Conservation (phyloP, 805 yeast genomes). For the Spathaspora passalidarum region DNA sequence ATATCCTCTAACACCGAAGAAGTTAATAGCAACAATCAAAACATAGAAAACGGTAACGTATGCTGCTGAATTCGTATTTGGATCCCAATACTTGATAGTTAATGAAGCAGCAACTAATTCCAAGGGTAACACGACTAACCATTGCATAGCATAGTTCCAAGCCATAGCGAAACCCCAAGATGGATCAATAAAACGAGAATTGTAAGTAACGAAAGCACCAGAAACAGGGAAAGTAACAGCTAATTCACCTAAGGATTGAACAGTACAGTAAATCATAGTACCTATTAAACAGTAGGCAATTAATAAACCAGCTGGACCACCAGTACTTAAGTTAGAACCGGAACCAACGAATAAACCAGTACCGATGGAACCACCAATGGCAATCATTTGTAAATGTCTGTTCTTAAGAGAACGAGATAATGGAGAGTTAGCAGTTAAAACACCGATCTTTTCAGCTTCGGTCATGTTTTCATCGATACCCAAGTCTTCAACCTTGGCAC, state of each 20-base stretch:
- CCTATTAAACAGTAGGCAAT: slow-evolving; percentile 56
- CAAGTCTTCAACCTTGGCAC: slow-evolving; percentile 30
- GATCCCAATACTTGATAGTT: slow-evolving; percentile 53
- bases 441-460: slow-evolving; percentile 26
- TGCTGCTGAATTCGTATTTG: slow-evolving; percentile 47
- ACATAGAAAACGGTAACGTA: slow-evolving; percentile 54
- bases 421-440: slow-evolving; percentile 46
- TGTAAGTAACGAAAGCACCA: slow-evolving; percentile 63
- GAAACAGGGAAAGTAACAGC: slow-evolving; percentile 62
- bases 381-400: slow-evolving; percentile 77
- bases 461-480: slow-evolving; percentile 35
- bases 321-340: slow-evolving; percentile 55
- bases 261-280: slow-evolving; percentile 52
- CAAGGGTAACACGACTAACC: slow-evolving; percentile 44
- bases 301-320: slow-evolving; percentile 70
- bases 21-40: slow-evolving; percentile 44
- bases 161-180: slow-evolving; percentile 65
- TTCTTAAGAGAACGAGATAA: slow-evolving; percentile 50
- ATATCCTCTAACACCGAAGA: slow-evolving; percentile 52
- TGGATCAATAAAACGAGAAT: slow-evolving; percentile 54
- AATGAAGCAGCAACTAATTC: slow-evolving; percentile 57
- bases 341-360: slow-evolving; percentile 80
- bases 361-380: slow-evolving; percentile 81
- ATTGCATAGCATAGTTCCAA: slow-evolving; percentile 31
- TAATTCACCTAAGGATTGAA: slow-evolving; percentile 58